Base-by-base conservation (phyloP, 202 grass and related monocot genomes). In the Elaeis oleifera region DNA sequence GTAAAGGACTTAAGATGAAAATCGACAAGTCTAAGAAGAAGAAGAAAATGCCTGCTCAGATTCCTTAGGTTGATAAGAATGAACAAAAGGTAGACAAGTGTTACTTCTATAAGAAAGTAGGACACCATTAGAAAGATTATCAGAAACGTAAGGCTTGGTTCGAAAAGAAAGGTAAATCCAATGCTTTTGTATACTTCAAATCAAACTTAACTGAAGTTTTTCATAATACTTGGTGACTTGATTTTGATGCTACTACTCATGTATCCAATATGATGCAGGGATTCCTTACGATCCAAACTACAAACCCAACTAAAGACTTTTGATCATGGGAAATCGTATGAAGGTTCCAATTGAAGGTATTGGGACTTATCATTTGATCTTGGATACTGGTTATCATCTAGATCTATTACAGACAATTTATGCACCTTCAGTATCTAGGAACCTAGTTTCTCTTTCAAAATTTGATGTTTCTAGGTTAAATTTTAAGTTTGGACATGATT, bases 181-280 rank as follows among this genome's bases (percentile, higher is more conserved):
- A 24, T 24, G 3, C 23, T 3, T 24, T 24, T 28, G 57, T 59
- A 27, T 28, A 8, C n/a, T 29, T 16, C 5, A 11, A 65, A 59
- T 71, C 51, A 27, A 13, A 65, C 44, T 65, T 36, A 29, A 5
- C n/a, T 58, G 16, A 59, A 21, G 59, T 71, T 72, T 5, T 18
- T 51, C 18, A 18, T 59, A 66, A 66, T 72, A 59, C 21, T 18
- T 65, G 51, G 53, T 72, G 75, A 32, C n/a, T 72, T 72, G 59
- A 66, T 64, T 64, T 18, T 49, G 65, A 50, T 53, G 59, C 32
- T 50, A 24, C 23, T 24, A 2, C 23, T 24, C 0, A 24, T 2
- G 3, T 24, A 0, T 24, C 23, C 3, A 24, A 78, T 60, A 64
- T 27, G 16, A 24, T 65, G 17, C 18, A 64, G 21, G 23, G 29